Evolutionary conservation across 1,139 yeast genomes (phyloP), one percentile per base, ranked within the genome.

Genomic region (Blastobotrys ciferrii): DNA sequence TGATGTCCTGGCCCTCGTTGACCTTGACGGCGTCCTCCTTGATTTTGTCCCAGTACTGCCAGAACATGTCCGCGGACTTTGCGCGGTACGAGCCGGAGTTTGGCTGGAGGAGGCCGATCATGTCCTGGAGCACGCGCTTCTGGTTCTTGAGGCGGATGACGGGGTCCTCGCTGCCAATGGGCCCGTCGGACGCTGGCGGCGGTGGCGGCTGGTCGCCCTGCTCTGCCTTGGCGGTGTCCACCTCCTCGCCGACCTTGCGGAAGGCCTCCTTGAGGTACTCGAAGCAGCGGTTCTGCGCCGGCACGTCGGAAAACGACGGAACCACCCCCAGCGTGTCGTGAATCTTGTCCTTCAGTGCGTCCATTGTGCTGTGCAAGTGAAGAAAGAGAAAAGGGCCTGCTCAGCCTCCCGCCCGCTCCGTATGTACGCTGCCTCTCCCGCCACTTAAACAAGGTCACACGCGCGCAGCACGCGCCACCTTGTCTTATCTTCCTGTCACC

Each of bases 21-120:
- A 50, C 46, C 36, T 55, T 52, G 41, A 65, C 54, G 19, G 53
- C 60, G 9, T 49, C 48, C 50, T 60, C 59, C 53, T 57, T 61
- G 45, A 52, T 43, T 51, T 57, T 60, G 53, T 65, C 69, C 69
- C 69, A 65, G 53, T 62, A 59, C 18, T 50, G 46, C 69, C 69
- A 65, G 52, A 65, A 65, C 49, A 55, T 61, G 43, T 56, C 49
- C 31, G 69, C 66, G 31, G 57, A 53, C 41, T 49, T 46, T 46
- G 49, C 40, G 15, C 47, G 38, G 42, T 49, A 51, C 14, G 56
- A 49, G 15, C 63, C 64, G 13, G 55, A 57, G 13, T 53, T 44
- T 18, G 53, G 43, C 38, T 47, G 51, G 28, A 57, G 47, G 31
- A 60, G 45, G 11, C 47, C 44, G 15, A 49, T 35, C 15, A 51